A percentile compares a stretch with the other conserved stretches of the same genome.
Evolutionary conservation across 805 yeast species (phyloP).

Genomic region (Candida parachauliodes): DNA sequence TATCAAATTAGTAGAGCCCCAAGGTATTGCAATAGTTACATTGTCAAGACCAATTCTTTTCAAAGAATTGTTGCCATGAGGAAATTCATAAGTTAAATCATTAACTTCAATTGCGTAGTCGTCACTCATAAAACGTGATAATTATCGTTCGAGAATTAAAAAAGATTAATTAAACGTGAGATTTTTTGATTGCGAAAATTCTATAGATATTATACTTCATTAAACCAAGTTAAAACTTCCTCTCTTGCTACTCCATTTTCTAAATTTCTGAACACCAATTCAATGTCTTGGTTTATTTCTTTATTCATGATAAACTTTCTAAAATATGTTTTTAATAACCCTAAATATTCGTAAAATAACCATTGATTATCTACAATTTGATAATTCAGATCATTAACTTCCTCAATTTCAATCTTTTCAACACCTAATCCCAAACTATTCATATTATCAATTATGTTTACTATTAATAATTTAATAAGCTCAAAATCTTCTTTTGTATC

Average conservation of each 20-base stretch:
- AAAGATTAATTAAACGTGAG: neutral
- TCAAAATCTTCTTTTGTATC: conserved; percentile 3
- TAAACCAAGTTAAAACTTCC: conserved; percentile 15
- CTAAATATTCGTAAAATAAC: conserved; percentile 41
- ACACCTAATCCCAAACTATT: conserved; percentile 19
- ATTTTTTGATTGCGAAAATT: neutral
- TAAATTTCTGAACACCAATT: conserved; percentile 15
- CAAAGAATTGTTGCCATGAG: conserved; percentile 26
- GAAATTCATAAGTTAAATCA: conserved; percentile 66
- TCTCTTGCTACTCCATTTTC: conserved; percentile 19
- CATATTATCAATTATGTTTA: conserved; percentile 27
- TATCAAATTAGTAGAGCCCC: conserved; percentile 72
- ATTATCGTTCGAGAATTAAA: neutral
- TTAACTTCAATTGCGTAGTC: conserved; percentile 55
- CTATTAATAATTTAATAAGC: conserved; percentile 15
- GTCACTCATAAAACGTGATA: too few relatives aligned
- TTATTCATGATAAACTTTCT: conserved; percentile 24
- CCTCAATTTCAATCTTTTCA: conserved; percentile 22
- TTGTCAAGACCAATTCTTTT: conserved; percentile 64
- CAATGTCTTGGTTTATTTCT: conserved; percentile 14
- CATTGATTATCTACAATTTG: conserved; percentile 35
- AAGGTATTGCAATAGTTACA: conserved; percentile 57
- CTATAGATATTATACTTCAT: conserved; percentile 3
- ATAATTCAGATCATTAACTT: conserved; percentile 22
- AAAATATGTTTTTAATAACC: conserved; percentile 37